Evolutionary conservation across 2,329 filamentous ascomycete species (phyloP), one percentile per base, ranked within the genome.

Genomic region (Fusarium goolgardi): DNA sequence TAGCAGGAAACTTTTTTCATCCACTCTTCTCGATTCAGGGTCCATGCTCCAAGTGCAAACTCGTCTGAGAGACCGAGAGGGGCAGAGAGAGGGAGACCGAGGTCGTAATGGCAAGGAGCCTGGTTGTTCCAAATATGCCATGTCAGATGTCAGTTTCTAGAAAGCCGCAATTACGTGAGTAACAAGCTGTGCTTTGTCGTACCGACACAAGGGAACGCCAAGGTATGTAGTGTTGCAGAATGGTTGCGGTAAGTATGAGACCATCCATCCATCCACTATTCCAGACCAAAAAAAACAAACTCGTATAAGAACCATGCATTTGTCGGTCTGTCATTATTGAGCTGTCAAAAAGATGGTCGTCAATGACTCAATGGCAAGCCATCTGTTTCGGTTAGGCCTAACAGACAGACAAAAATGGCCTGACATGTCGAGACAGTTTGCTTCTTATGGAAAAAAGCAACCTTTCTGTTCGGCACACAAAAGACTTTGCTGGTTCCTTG

Each of bases 161-260:
- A 12, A 47, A 16, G 21, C 6, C 13, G 5, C 13, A 16, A 32
- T 16, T 32, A 32, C 31, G 31, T 32, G 16, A 13, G 6, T 15
- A 15, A 32, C 3, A 31, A 31, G 12, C 29, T 13, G 29, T 31
- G 29, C 11, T 11, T 18, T 27, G 12, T 37, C 16, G 13, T 27
- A 50, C 47, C 47, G 47, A 39, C 18, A 27, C 13, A 39, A 50
- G 32, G 47, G 47, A 27, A 50, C 47, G 47, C 32, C 47, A 50
- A 39, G 47, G 32, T 12, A 40, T 44, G 16, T 16, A 44, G 10
- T 27, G 23, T 23, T 5, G 21, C 21, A 23, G 21, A 23, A 23
- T 23, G 21, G 21, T 25, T 43, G 16, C 40, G 27, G 40, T 13
- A 44, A 6, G 18, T 29, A 20, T 50, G 32, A 39, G 47, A 32